Percentiles rank a stretch among this genome's conserved stretches.
Conservation (phyloP, 73 alveolate genomes). For the Halteria grandinella region DNA sequence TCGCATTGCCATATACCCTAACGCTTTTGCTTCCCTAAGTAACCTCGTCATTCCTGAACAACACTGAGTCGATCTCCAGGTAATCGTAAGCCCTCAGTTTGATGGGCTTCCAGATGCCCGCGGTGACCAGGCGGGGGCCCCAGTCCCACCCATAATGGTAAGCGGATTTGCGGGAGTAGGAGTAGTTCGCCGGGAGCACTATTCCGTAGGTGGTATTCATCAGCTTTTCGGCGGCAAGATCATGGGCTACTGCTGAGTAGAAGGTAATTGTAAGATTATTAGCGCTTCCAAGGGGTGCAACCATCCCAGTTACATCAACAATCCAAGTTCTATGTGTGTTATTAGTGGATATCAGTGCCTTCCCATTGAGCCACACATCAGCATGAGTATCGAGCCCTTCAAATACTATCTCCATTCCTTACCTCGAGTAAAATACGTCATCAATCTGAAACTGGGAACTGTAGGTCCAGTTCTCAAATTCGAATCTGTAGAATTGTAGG, state of each 20-base stretch:
- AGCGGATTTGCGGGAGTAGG: constrained; percentile 74
- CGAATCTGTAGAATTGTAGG: constrained; percentile 59
- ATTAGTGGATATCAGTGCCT: constrained; percentile 54
- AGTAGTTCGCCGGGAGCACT: constrained; percentile 61
- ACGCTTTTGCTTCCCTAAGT: not conserved
- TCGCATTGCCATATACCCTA: constrained; percentile 18
- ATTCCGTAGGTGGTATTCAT: too few relatives aligned
- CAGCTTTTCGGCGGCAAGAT: constrained; percentile 47
- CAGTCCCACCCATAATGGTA: constrained; percentile 83
- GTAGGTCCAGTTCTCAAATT: constrained; percentile 67
- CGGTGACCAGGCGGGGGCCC: constrained; percentile 79
- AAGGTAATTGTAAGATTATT: constrained; percentile 48
- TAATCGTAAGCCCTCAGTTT: constrained; percentile 51
- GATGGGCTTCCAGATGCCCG: constrained; percentile 76
- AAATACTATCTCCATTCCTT: constrained; percentile 51
- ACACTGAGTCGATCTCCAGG: constrained; percentile 22
- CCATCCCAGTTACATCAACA: constrained; percentile 53
- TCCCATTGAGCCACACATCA: constrained; percentile 62
- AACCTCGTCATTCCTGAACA: constrained; percentile 21
- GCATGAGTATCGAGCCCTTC: constrained; percentile 82
- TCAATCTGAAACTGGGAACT: not conserved
- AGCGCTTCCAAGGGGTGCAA: too few relatives aligned
- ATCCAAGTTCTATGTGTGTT: constrained; percentile 76
- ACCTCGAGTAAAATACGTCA: not conserved
- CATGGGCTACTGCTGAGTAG: constrained; percentile 66